These are phyloP conservation scores for Wickerhamomyces mucosus DNA, from an alignment of 805 yeast species.

Conservation along the genomic window DNA sequence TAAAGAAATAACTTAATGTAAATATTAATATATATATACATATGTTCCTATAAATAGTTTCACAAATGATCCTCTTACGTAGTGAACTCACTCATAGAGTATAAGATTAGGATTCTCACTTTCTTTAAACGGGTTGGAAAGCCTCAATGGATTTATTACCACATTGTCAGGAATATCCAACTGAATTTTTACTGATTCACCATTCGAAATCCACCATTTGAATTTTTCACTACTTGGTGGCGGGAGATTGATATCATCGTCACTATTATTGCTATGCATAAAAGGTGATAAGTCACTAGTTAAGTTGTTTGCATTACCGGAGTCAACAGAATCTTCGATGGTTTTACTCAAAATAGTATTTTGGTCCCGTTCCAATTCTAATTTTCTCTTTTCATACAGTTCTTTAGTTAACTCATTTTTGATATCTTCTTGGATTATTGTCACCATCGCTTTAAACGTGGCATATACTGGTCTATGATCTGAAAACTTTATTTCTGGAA, in stretches of 20 bases:
- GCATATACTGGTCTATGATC: conserved; percentile 92
- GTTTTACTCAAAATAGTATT: no score
- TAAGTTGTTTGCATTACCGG: conserved; percentile 18
- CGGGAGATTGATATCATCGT: conserved; percentile 38
- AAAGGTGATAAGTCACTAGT: neutral
- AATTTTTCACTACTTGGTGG: conserved; percentile 78
- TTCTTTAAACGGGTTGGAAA: conserved; percentile 63
- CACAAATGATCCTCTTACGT: no score
- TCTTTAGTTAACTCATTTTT: conserved; percentile 42
- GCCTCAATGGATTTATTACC: conserved; percentile 59
- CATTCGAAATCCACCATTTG: conserved; percentile 91
- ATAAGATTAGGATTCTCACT: conserved; percentile 27
- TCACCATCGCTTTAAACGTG: conserved; percentile 50
- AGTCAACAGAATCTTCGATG: no score
- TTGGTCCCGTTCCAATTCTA: conserved; percentile 4
- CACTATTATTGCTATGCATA: conserved; percentile 10
- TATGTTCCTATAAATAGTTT: no score
- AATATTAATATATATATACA: no score
- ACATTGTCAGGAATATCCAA: conserved; percentile 30
- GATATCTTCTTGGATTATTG: conserved; percentile 50
- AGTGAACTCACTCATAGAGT: no score
- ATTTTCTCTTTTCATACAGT: conserved; percentile 39
- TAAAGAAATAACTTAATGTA: conserved; percentile 12
- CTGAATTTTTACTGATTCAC: conserved; percentile 44
- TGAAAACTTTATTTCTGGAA: conserved; percentile 51